A percentile compares a stretch with the other conserved stretches of the same genome.
These are phyloP conservation scores for Emergomyces africanus DNA, from an alignment of 2,329 filamentous ascomycete species.

Conservation along the genomic window DNA sequence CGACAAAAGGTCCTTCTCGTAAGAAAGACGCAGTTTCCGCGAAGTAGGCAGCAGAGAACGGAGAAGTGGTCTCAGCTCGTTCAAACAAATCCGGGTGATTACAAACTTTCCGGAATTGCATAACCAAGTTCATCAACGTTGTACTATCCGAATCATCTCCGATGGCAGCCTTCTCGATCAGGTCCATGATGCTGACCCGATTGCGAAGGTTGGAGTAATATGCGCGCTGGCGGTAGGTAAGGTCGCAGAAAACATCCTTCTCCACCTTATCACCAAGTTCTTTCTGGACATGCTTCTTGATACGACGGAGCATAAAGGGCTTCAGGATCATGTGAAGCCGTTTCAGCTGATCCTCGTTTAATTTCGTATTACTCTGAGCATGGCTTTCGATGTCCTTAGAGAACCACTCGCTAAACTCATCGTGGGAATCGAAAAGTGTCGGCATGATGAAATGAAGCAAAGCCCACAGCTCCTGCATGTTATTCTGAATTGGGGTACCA, in stretches of 20 bases:
- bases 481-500: slow-evolving; percentile 97
- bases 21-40: slow-evolving; percentile 93
- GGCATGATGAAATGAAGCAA: slow-evolving; percentile 99
- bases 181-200: slow-evolving; percentile 96
- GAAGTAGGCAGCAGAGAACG: slow-evolving; percentile 72
- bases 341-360: slow-evolving; percentile 95
- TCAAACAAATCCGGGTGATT: slow-evolving; percentile 98
- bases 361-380: slow-evolving; percentile 97
- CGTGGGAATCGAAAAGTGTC: slow-evolving; percentile 65
- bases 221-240: slow-evolving; percentile 90
- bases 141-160: slow-evolving; percentile 92
- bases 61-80: slow-evolving; percentile 79
- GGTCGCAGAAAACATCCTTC: slow-evolving; percentile 86
- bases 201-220: slow-evolving; percentile 88
- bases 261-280: slow-evolving; percentile 99
- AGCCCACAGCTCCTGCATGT: slow-evolving; percentile 99
- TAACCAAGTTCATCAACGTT: slow-evolving; percentile 96
- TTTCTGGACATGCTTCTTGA: slow-evolving; percentile 99
- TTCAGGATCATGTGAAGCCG: slow-evolving; percentile 98
- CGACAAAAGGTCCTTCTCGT: slow-evolving; percentile 68
- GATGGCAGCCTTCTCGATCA: slow-evolving; percentile 91
- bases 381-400: slow-evolving; percentile 75
- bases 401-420: slow-evolving; percentile 42
- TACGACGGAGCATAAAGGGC: slow-evolving; percentile 97
- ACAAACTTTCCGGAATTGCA: slow-evolving; percentile 99